Evolutionary conservation across 1,284 basidiomycete species (phyloP), one percentile per base, ranked within the genome.

Genomic region (Polyporus tsugae): DNA sequence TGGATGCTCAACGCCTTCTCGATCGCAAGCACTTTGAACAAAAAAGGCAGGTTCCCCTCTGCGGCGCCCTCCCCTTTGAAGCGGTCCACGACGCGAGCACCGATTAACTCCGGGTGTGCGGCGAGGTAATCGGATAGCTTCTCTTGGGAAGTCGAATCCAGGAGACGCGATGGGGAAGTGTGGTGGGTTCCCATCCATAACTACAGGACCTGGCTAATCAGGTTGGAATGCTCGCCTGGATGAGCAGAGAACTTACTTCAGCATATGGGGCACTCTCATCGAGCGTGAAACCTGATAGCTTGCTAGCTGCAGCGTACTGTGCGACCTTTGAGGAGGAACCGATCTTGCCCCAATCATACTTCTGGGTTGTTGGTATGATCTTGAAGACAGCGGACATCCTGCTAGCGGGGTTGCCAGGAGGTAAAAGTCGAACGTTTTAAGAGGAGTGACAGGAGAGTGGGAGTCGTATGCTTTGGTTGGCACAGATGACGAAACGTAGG

Each of bases 111-210:
- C 25, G 91, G 91, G 77, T 94, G 84, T 1, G 83, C 79, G 29
- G 86, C 82, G 72, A 98, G 85, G 77, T 93, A 80, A 19, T 88
- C 82, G 1, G 89, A 86, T 53, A 96, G 89, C 59, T 75, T 80
- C 70, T 78, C 75, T 13, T 81, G 80, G 33, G 85, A 81, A 4
- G 81, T 82, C 13, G 82, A 71, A 38, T 66, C 62, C 2, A 69
- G 68, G 39, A 77, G 68, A 59, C 83, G 87, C 2, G 96, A 96
- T 0, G 97, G 97, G 11, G 95, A 89, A 33, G 88, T 94, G 1
- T 95, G 88, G 77, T 99, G 98, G 0, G 98, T 99, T 19, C 98
- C 98, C 97, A 99, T 99, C 98, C 98, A 99, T 60, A 60, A 25
- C 58, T 60, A 60, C 58, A 39, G 41, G 38, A 25, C 7, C 58